Evolutionary conservation across 768 basidiomycete species (phyloP).

Genomic region (Plicaturopsis crispa): DNA sequence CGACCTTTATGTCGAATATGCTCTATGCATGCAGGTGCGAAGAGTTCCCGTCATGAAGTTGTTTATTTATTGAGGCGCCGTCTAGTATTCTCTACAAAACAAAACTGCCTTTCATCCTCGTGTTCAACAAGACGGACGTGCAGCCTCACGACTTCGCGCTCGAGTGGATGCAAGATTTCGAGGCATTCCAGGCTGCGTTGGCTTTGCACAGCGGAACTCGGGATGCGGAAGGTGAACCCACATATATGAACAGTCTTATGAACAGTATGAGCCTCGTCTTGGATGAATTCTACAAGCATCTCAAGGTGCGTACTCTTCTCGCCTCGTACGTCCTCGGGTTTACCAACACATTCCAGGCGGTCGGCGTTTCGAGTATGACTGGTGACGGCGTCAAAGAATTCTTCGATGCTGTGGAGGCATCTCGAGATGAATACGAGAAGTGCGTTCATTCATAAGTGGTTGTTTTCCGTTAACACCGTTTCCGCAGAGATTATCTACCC

Average conservation of each 20-base stretch:
- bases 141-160: slow-evolving; percentile 85
- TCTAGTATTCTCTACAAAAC: slow-evolving; percentile 94
- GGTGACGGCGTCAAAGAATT: slow-evolving; percentile 92
- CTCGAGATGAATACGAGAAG: slow-evolving; percentile 84
- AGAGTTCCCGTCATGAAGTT: slow-evolving; percentile 2
- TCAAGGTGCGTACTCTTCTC: slow-evolving; percentile 53
- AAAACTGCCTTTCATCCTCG: slow-evolving; percentile 91
- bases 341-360: slow-evolving; percentile 45
- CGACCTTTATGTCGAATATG: slow-evolving; percentile 99
- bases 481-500: slow-evolving; percentile 78
- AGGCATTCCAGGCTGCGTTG: slow-evolving; percentile 86
- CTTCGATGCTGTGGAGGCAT: slow-evolving; percentile 85
- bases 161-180: slow-evolving; percentile 99
- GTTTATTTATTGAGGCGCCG: slow-evolving; percentile 2
- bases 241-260: slow-evolving; percentile 98
- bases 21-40: slow-evolving; percentile 92
- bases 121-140: slow-evolving; percentile 98
- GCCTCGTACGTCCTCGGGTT: background rate
- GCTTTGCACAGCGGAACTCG: slow-evolving; percentile 58
- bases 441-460: slow-evolving; percentile 26
- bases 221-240: slow-evolving; percentile 84
- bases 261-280: slow-evolving; percentile 97
- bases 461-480: slow-evolving; percentile 1
- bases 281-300: slow-evolving; percentile 96
- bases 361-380: slow-evolving; percentile 93